phyloP scores from a whole-genome alignment of 2,329 filamentous ascomycete genomes.

The Alternaria incomplexa region DNA sequence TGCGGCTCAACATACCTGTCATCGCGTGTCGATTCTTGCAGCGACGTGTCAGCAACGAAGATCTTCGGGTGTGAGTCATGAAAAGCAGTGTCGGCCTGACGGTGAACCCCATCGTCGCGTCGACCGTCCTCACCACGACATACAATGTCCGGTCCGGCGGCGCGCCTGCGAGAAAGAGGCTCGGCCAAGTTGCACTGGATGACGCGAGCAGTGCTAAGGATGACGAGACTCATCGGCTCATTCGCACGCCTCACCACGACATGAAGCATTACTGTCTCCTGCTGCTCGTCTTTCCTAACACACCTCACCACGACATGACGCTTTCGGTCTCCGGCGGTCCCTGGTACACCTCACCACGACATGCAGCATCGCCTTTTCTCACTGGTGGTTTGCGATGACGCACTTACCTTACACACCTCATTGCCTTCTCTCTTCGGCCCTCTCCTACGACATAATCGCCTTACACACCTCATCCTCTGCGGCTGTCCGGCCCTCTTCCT shows the following conservation, averaged over 20 bases:
- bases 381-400: background rate
- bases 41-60: background rate
- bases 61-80: background rate
- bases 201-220: background rate
- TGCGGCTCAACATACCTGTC: background rate
- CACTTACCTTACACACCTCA: background rate
- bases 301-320: background rate
- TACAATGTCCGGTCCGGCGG: background rate
- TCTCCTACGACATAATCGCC: background rate
- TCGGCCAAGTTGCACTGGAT: background rate
- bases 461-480: background rate
- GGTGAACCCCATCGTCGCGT: background rate
- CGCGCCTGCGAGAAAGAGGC: background rate
- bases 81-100: background rate
- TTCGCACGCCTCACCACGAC: background rate
- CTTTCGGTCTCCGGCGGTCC: background rate
- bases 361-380: background rate
- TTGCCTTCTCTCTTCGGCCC: background rate
- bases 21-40: accelerated
- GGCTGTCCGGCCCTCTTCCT: background rate
- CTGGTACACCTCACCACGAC: background rate
- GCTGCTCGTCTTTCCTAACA: background rate
- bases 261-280: background rate
- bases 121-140: background rate
- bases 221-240: accelerated